These are phyloP conservation scores for Prinsepia uniflora DNA, from an alignment of 306 rosid genomes.

Conservation along the genomic window DNA sequence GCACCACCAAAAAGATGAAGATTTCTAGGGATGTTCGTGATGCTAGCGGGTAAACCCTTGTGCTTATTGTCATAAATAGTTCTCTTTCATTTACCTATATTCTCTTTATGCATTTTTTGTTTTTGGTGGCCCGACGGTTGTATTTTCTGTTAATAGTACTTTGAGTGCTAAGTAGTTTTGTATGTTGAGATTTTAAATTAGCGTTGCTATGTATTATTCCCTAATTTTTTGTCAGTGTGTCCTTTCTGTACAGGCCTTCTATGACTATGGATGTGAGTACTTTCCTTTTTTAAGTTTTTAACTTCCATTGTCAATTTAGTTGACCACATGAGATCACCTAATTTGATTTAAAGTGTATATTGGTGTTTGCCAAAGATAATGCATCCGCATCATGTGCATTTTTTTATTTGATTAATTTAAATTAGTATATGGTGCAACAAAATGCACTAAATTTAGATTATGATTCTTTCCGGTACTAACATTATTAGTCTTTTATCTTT, in stretches of 20 bases:
- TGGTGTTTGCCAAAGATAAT: background rate
- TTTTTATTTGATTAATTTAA: background rate
- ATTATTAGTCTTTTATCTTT: background rate
- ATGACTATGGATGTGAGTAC: background rate
- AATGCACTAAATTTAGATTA: background rate
- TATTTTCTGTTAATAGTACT: background rate
- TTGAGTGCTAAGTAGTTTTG: background rate
- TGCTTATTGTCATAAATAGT: no score
- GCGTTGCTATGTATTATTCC: background rate
- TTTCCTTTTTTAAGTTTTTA: background rate
- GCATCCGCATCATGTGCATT: background rate
- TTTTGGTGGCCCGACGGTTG: background rate
- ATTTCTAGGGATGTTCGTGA: conserved; percentile 53
- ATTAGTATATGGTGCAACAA: background rate
- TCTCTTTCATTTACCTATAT: background rate
- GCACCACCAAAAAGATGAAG: no score
- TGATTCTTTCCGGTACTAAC: conserved; percentile 2
- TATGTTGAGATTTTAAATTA: background rate
- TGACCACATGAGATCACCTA: background rate
- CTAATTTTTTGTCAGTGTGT: background rate
- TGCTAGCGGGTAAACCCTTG: conserved; percentile 60
- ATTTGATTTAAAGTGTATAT: background rate
- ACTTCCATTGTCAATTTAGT: background rate
- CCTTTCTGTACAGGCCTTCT: no score
- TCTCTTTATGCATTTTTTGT: background rate